Base-by-base conservation (phyloP, 805 yeast genomes). In the Ogataea neopini region DNA sequence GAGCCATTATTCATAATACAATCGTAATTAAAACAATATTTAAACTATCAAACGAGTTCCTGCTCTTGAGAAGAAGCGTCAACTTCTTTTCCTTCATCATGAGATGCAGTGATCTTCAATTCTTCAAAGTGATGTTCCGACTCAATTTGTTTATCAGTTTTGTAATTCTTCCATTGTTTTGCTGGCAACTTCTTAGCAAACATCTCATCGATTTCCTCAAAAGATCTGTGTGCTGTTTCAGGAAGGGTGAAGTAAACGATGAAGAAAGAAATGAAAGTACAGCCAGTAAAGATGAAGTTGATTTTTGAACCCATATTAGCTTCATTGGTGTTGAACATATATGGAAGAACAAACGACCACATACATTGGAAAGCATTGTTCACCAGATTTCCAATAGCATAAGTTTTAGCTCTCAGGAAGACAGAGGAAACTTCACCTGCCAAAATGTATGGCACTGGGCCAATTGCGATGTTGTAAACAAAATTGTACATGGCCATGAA, bases 121-220 rank as follows among this genome's bases (percentile, higher is more conserved):
- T 37, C 29, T 22, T 37, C 40, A 18, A 36, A 30, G n/a, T 23
- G 28, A 7, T 26, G 17, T 20, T 44, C 47, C 4, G 47, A 37
- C 36, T 44, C 40, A 8, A 34, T 11, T 30, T 44, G 36, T 22
- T 36, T 37, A n/a, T 28, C 33, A 17, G 41, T 44, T 10, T 23
- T 36, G 40, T 52, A 49, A 14, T 25, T 15, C 40, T 56, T 60
- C 61, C 66, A 69, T 32, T 66, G 47, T 58, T 71, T 61, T 6
- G 71, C 61, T 19, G 56, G 52, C 32, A 66, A 55, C 6, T 56
- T 45, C 45, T 56, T 60, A 34, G 62, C 69, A 63, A 81, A 83
- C 67, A 82, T 66, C 44, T 68, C 66, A 62, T 81, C 86, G 58
- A 83, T 67, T 58, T 83, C 86, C 42, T 80, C 83, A 59, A 69